Conservation (phyloP, 2,329 filamentous ascomycete genomes). For the Colletotrichum phormii region DNA sequence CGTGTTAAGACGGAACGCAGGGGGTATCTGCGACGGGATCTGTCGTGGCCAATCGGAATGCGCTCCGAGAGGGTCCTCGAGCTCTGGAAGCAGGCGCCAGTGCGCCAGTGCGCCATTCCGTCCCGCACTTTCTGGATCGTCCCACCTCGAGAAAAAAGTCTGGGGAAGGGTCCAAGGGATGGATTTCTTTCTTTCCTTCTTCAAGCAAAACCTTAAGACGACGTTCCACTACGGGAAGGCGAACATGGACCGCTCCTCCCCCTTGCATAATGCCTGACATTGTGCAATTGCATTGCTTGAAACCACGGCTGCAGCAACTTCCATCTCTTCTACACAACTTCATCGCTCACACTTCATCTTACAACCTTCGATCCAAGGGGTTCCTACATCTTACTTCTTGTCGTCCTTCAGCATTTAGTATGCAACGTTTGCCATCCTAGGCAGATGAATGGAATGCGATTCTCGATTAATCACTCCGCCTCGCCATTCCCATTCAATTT, state of each 20-base stretch:
- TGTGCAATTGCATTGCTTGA: not conserved
- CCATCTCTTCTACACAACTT: not conserved
- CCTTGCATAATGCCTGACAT: not conserved
- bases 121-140: conserved; percentile 23
- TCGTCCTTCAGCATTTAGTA: not conserved
- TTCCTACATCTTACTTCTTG: not conserved
- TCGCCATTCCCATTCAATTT: not conserved
- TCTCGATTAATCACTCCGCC: too few species aligned
- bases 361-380: not conserved
- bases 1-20: conserved; percentile 22
- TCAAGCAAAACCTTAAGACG: conserved; percentile 14
- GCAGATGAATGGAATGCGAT: too few species aligned
- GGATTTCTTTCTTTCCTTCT: not conserved
- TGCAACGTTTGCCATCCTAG: not conserved
- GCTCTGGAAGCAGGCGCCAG: conserved; percentile 17
- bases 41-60: conserved; percentile 14
- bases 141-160: conserved; percentile 24
- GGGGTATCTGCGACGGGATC: conserved; percentile 9
- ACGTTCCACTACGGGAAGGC: not conserved
- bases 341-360: too few species aligned
- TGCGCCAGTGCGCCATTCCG: not conserved
- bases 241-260: not conserved
- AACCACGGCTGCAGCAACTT: not conserved
- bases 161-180: not conserved
- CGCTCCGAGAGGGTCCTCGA: not conserved